Conservation (phyloP, 1,284 basidiomycete genomes). For the Agroathelia rolfsii region DNA sequence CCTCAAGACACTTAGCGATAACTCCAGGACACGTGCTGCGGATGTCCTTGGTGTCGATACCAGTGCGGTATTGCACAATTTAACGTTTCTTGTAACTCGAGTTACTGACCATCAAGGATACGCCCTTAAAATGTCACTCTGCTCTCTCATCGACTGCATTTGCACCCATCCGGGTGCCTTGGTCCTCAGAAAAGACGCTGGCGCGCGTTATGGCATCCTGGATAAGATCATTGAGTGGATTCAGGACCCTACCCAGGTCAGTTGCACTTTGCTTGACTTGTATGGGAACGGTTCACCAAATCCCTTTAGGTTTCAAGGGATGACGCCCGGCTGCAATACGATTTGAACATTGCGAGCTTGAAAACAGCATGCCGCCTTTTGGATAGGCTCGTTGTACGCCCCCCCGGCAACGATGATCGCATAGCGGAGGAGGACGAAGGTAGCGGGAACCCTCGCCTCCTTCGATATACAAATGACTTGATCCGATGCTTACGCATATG, state of each 20-base stretch:
- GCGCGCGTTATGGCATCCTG: constrained; percentile 59
- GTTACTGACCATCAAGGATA: constrained; percentile 45
- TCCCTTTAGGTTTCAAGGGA: constrained; percentile 12
- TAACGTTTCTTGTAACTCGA: constrained; percentile 60
- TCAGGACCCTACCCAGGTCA: constrained; percentile 36
- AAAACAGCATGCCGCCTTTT: constrained; percentile 67
- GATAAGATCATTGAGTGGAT: constrained; percentile 77
- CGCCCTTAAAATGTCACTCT: constrained; percentile 71
- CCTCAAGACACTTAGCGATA: constrained; percentile 69
- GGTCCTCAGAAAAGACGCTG: constrained; percentile 55
- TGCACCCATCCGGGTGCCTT: constrained; percentile 54
- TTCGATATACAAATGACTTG: too few species aligned
- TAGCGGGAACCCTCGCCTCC: too few species aligned
- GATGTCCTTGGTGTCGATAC: constrained; percentile 65
- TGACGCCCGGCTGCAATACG: constrained; percentile 33
- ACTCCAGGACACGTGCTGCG: constrained; percentile 46
- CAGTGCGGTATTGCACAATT: constrained; percentile 49
- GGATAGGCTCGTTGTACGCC: constrained; percentile 63
- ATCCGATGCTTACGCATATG: too few species aligned
- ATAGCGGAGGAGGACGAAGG: constrained; percentile 56
- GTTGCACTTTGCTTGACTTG: constrained; percentile 11
- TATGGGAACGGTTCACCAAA: constrained; percentile 13
- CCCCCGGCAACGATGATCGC: constrained; percentile 38
- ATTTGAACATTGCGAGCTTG: constrained; percentile 66
- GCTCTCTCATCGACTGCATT: constrained; percentile 60